Evolutionary conservation across 2,329 filamentous ascomycete species (phyloP), one percentile per base, ranked within the genome.

Genomic region (Colletotrichum orbiculare): DNA sequence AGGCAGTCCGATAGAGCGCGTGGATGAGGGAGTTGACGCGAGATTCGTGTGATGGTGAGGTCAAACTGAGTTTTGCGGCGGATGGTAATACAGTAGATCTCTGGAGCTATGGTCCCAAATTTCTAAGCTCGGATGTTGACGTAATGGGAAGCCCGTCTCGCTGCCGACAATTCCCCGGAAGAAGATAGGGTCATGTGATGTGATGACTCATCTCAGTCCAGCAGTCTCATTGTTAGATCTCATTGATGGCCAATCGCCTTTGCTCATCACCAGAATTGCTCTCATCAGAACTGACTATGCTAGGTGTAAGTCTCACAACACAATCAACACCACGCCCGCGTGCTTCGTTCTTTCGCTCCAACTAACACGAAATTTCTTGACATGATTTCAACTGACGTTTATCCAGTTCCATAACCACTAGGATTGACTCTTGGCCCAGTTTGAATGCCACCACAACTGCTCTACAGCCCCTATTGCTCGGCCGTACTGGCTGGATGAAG

Each of bases 121-220:
- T 57, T 62, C 47, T 48, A 65, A 65, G 57, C 62, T 65, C 57
- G 50, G 57, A 57, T 42, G 41, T 53, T 64, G 56, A 64, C 61
- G 47, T 62, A 56, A 64, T 45, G 13, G 1, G 11, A 4, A 39
- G n/a, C 50, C 46, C 15, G 37, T 6, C 15, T 6, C 6, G 8
- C 15, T 8, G 33, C 61, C 61, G 61, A 17, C 1, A 11, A 10
- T 57, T 55, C 38, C 46, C 62, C 58, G 46, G 41, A 11, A 1
- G 12, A n/a, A 17, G n/a, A 15, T 39, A 6, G 3, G 6, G 43
- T 25, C 17, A n/a, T 33, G 43, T 46, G 15, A n/a, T 9, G 6
- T 8, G 10, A 17, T 3, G n/a, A 15, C 7, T 4, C 5, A 0
- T 2, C 1, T 4, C 25, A 25, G 25, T 5, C 25, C 25, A 25